Conservation (phyloP, 768 basidiomycete genomes). For the Podaxis sp. region DNA sequence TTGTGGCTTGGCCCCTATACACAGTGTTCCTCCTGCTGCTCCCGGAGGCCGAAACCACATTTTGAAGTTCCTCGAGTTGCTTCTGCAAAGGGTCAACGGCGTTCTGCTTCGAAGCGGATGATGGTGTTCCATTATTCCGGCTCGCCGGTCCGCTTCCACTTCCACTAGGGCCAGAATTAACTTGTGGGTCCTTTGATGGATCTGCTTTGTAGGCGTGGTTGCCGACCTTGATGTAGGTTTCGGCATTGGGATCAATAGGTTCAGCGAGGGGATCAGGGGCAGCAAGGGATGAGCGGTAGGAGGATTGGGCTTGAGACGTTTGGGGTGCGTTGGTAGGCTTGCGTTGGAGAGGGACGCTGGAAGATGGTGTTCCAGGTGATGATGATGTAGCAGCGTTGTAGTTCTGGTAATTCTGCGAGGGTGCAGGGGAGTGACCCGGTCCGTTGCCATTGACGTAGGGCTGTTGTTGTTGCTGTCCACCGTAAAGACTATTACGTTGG, state of each 20-base stretch:
- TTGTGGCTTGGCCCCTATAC: conserved; percentile 21
- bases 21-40: conserved; percentile 46
- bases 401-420: conserved; percentile 7
- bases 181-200: conserved; percentile 62
- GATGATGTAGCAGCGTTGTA: conserved; percentile 16
- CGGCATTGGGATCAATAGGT: conserved; percentile 59
- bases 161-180: background rate
- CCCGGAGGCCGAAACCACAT: conserved; percentile 41
- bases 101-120: conserved; percentile 22
- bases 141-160: conserved; percentile 2
- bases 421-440: conserved; percentile 8
- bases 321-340: conserved; percentile 21
- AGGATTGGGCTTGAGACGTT: conserved; percentile 21
- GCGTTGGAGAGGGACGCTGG: conserved; percentile 22
- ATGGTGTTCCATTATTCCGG: conserved; percentile 6
- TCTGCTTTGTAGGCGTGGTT: conserved; percentile 66
- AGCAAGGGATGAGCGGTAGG: background rate
- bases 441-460: conserved; percentile 30
- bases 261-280: conserved; percentile 36
- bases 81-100: conserved; percentile 62
- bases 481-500: conserved; percentile 22
- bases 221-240: conserved; percentile 72
- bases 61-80: conserved; percentile 62
- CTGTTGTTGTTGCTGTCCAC: conserved; percentile 19
- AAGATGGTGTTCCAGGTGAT: conserved; percentile 20